phyloP scores from a whole-genome alignment of 306 rosid genomes.

The Potentilla sterilis region DNA sequence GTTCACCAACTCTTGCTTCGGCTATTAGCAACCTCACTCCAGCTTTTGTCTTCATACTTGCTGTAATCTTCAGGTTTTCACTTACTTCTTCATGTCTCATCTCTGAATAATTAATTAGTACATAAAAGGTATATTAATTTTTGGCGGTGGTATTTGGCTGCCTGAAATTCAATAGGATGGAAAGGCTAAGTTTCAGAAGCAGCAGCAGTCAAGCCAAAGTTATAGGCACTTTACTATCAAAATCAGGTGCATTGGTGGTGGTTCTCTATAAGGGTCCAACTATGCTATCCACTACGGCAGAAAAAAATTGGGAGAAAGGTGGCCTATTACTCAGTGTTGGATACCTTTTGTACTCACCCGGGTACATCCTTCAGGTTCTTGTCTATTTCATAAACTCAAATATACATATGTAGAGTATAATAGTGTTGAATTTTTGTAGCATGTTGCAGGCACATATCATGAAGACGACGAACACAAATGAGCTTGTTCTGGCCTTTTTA shows the following conservation, averaged over 20 bases:
- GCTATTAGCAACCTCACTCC: slow-evolving; percentile 47
- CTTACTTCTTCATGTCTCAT: background rate
- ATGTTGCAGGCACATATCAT: slow-evolving; percentile 31
- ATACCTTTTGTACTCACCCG: slow-evolving; percentile 32
- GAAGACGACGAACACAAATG: slow-evolving; percentile 39
- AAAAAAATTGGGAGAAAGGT: slow-evolving; percentile 45
- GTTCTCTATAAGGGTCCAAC: slow-evolving; percentile 47
- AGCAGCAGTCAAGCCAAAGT: slow-evolving; percentile 45
- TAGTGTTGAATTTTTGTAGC: slow-evolving; percentile 3
- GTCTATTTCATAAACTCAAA: background rate
- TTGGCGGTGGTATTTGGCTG: too few species aligned
- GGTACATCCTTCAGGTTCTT: slow-evolving; percentile 52
- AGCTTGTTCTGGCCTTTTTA: slow-evolving; percentile 41
- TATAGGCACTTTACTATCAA: slow-evolving; percentile 41
- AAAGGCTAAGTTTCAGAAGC: slow-evolving; percentile 35
- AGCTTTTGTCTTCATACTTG: slow-evolving; percentile 52
- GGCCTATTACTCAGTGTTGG: slow-evolving; percentile 39
- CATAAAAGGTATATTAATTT: too few species aligned
- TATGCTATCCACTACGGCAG: slow-evolving; percentile 27
- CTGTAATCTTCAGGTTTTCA: slow-evolving; percentile 47
- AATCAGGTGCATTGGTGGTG: slow-evolving; percentile 49
- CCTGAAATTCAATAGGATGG: slow-evolving; percentile 42
- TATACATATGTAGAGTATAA: background rate
- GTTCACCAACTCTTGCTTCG: slow-evolving; percentile 51
- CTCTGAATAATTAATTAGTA: too few species aligned